Conservation (phyloP, 257 asterid species). For the Agastache rugosa region DNA sequence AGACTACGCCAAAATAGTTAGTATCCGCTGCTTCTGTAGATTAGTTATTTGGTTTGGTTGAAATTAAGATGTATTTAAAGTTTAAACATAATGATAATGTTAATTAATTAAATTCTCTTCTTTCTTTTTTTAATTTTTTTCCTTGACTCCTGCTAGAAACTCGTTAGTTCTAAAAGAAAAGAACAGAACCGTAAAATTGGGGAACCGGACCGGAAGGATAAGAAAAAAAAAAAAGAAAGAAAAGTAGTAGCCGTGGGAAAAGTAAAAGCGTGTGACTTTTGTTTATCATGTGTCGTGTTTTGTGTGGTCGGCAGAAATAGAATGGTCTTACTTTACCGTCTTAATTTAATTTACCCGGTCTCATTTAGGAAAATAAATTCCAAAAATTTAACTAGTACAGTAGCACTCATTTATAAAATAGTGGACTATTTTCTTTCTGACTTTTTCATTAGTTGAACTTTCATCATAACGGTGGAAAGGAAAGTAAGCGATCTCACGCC, state of each 20-base stretch:
- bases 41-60: slow-evolving; percentile 20
- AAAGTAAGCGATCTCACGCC: no score
- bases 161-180: background rate
- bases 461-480: no score
- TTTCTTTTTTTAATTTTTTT: no score
- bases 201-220: slow-evolving; percentile 11
- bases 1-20: slow-evolving; percentile 37
- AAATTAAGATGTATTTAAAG: slow-evolving; percentile 6
- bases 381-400: background rate
- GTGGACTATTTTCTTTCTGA: no score
- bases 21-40: slow-evolving; percentile 20
- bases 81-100: background rate
- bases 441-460: background rate
- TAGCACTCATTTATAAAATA: no score
- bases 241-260: slow-evolving; percentile 31
- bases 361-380: background rate
- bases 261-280: slow-evolving; percentile 31
- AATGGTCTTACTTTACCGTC: background rate
- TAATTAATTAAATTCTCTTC: background rate
- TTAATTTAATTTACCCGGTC: no score
- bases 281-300: slow-evolving; percentile 7
- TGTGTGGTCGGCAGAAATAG: background rate
- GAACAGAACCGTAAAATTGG: background rate
- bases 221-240: background rate
- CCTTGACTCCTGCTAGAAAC: slow-evolving; percentile 12